Base-by-base conservation (phyloP, 257 asterid genomes). In the Ajuga chamaepitys region DNA sequence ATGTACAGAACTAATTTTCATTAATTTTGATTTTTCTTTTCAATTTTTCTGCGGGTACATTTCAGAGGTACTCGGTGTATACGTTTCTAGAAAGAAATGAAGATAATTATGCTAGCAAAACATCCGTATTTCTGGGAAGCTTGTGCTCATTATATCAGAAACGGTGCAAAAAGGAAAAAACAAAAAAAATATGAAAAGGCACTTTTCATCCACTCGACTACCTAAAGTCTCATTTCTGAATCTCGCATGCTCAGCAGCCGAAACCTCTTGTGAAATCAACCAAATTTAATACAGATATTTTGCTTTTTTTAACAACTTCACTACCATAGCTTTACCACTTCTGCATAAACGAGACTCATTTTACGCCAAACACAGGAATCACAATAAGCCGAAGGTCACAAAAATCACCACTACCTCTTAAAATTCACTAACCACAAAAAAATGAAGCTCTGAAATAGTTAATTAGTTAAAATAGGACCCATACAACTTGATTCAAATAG, bases 201-300 rank as follows among this genome's bases (percentile, higher is more conserved):
- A 17, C 2, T 34, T 34, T 17, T 40, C 25, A 17, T 20, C 9
- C 32, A 20, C 35, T 59, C 21, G n/a, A 48, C 21, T 35, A 47
- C 44, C 37, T 21, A 60, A 45, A 54, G 22, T 30, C 48, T 13
- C 9, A 41, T 55, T 45, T n/a, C 20, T 62, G 14, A 66, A 24
- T n/a, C n/a, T n/a, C n/a, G n/a, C n/a, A 46, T 26, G 62, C 32
- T 56, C 62, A 68, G 62, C 38, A 17, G 46, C 58, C 5, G 37
- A 48, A 47, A 41, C 16, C 21, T 35, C 58, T 24, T 24, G 13
- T 28, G 45, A 71, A 34, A 26, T 20, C 71, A 11, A 50, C 28
- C 53, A 13, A 30, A 42, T 28, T 11, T 30, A 13, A 18, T 11
- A 46, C 40, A 28, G 25, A 13, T 22, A 16, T 8, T 20, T 35